Percentiles rank a stretch among this genome's conserved stretches.
Conservation (phyloP, 1,139 yeast genomes). For the Kazachstania sp. region DNA sequence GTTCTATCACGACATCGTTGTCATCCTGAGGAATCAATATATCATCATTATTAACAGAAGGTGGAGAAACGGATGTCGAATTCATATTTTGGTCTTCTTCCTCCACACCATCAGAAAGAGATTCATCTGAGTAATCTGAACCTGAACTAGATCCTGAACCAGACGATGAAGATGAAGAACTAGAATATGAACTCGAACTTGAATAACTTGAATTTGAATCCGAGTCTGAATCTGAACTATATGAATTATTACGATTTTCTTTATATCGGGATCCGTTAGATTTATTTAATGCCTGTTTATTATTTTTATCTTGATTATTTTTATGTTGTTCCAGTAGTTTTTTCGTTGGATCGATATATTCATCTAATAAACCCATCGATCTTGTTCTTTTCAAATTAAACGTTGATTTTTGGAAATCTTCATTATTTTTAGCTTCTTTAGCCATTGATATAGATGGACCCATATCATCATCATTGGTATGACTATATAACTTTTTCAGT, state of each 20-base stretch:
- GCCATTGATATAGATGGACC: constrained; percentile 30
- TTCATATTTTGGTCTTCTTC: constrained; percentile 17
- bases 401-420: constrained; percentile 61
- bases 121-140: constrained; percentile 6
- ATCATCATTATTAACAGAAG: constrained; percentile 31
- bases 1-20: neutral
- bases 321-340: constrained; percentile 2
- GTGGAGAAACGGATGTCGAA: constrained; percentile 28
- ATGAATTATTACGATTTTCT: neutral
- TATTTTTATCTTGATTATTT: neutral
- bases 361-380: constrained; percentile 64
- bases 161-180: neutral
- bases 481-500: neutral
- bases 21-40: neutral
- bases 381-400: constrained; percentile 70
- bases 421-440: constrained; percentile 60
- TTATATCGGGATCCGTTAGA: constrained; percentile 5
- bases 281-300: neutral
- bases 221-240: neutral
- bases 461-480: neutral
- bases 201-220: neutral
- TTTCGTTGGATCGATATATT: constrained; percentile 43
- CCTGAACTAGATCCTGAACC: neutral
- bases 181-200: neutral
- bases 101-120: constrained; percentile 7